Evolutionary conservation across 2,329 filamentous ascomycete species (phyloP), one percentile per base, ranked within the genome.

Genomic region (Pseudocercospora eumusae): DNA sequence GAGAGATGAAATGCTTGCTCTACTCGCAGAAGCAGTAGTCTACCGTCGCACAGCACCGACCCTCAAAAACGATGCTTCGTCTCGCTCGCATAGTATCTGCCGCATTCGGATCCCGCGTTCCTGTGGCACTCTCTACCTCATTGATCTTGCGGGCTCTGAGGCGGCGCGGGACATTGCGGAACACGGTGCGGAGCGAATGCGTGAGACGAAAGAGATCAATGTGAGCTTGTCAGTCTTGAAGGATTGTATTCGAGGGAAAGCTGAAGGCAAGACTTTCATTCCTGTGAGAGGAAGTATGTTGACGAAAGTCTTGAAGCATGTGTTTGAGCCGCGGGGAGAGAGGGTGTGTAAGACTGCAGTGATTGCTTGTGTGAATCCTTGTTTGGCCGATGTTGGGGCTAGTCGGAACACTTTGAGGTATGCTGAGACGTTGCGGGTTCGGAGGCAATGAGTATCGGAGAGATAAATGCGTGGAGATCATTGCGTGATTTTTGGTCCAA

Each of bases 81-180:
- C 62, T 3, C 54, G 62, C 9, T 64, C 59, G 8, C 62, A 64
- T 33, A 56, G 47, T 23, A 53, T 64, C 27, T 64, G 59, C 27
- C 62, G 59, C 20, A 44, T 64, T 28, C 59, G 59, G 1, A 52
- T 64, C 47, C 15, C 18, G 11, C 1, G 21, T 4, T 21, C 49
- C 6, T n/a, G 27, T 2, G 59, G 62, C 2, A 25, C 59, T 13
- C 55, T 64, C 18, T 64, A 61, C 31, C 62, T 64, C 6, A 42
- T 64, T 18, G 62, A 64, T 36, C 45, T 64, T 13, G 62, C 62
- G 2, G 62, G 62, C 2, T 64, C 62, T 5, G 62, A 64, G 57
- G 59, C 59, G 1, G 62, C 62, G 5, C 54, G 62, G 25, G 62
- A 64, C 21, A 40, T 61, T 27, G 42, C 55, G 4, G 23, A 47